phyloP scores from a whole-genome alignment of 106 monocot genomes.

The Dendrobium chrysotoxum region DNA sequence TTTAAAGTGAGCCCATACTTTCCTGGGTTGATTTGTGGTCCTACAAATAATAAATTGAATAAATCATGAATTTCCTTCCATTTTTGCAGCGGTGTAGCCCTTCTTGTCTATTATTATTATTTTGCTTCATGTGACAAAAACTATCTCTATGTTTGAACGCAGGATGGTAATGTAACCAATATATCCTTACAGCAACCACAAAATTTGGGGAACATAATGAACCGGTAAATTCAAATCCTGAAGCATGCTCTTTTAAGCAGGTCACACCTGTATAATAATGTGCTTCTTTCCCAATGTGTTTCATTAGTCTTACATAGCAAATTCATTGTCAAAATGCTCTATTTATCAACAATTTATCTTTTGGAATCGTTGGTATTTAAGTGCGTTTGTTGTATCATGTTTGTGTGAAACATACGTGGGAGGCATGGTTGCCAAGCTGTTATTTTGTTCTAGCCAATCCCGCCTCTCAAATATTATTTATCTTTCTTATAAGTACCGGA shows the following conservation, averaged over 20 bases:
- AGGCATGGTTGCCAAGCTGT: too few species aligned
- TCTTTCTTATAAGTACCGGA: not conserved
- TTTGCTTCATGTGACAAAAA: not conserved
- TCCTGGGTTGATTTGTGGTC: too few species aligned
- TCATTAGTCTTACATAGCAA: not conserved
- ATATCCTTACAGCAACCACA: slow-evolving; percentile 3
- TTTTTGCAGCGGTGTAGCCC: not conserved
- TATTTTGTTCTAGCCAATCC: not conserved
- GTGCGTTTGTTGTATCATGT: not conserved
- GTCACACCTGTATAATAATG: not conserved
- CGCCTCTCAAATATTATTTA: not conserved
- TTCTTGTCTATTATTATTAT: not conserved
- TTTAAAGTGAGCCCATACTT: too few species aligned
- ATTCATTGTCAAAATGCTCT: not conserved
- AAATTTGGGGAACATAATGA: not conserved
- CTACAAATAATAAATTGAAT: too few species aligned
- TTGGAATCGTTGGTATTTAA: not conserved
- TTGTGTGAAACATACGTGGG: not conserved
- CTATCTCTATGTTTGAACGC: not conserved
- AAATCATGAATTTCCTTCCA: not conserved
- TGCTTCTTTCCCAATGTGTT: not conserved
- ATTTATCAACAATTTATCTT: slow-evolving; percentile 3
- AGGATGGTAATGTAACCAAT: slow-evolving; percentile 5
- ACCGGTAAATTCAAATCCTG: not conserved
- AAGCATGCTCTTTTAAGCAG: not conserved